phyloP scores from a whole-genome alignment of 2,329 filamentous ascomycete genomes.

The Triangularia verruculosa region DNA sequence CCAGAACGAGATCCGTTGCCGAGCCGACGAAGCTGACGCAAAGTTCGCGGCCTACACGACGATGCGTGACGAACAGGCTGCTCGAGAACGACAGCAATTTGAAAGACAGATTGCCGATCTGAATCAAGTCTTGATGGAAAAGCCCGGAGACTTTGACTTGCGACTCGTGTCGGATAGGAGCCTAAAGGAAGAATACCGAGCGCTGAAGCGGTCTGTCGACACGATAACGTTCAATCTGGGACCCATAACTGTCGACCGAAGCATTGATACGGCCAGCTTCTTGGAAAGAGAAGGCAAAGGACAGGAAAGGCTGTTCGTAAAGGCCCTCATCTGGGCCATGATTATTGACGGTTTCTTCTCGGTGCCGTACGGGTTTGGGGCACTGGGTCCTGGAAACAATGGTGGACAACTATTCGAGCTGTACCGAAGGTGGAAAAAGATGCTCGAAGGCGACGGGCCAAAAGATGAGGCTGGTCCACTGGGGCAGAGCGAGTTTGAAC shows the following conservation, averaged over 20 bases:
- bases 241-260: conserved; percentile 7
- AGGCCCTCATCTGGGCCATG: conserved; percentile 24
- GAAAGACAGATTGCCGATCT: conserved; percentile 19
- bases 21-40: not conserved
- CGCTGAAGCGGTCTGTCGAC: conserved; percentile 25
- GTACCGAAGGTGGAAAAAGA: conserved; percentile 19
- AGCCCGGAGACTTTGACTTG: conserved; percentile 29
- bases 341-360: conserved; percentile 30
- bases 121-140: conserved; percentile 24
- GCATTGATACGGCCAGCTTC: conserved; percentile 19
- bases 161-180: conserved; percentile 25
- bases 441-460: conserved; percentile 16
- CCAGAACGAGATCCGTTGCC: not conserved
- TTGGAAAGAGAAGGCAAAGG: conserved; percentile 20
- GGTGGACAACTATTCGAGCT: conserved; percentile 16
- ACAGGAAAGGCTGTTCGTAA: conserved; percentile 22
- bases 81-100: not conserved
- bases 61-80: not conserved
- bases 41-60: not conserved
- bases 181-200: conserved; percentile 21
- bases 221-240: conserved; percentile 24
- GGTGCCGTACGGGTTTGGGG: conserved; percentile 28
- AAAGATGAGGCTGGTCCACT: not conserved
- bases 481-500: conserved; percentile 14
- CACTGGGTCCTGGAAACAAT: conserved; percentile 18